A percentile compares a stretch with the other conserved stretches of the same genome.
Evolutionary conservation across 2,329 filamentous ascomycete genomes (phyloP).

Genomic region (Neonectria coccinea): DNA sequence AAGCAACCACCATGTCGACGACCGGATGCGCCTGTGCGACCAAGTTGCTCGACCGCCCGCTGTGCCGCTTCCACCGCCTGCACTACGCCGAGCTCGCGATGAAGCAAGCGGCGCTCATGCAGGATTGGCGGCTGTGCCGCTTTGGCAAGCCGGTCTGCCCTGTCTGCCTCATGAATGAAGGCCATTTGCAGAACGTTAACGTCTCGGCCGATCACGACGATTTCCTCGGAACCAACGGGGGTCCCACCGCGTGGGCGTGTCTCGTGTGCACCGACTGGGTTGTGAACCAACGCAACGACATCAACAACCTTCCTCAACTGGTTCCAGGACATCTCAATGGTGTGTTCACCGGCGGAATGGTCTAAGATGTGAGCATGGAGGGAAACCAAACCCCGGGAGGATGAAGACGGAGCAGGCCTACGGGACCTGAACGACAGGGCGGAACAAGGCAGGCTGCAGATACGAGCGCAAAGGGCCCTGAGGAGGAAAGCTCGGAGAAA

Average conservation of each 20-base stretch:
- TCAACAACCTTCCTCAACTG: conserved; percentile 31
- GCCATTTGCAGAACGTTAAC: conserved; percentile 23
- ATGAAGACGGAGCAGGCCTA: not conserved
- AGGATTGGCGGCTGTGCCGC: conserved; percentile 42
- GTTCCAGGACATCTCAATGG: conserved; percentile 35
- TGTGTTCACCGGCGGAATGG: not conserved
- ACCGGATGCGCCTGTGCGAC: conserved; percentile 54
- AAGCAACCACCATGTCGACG: conserved; percentile 30
- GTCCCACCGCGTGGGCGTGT: conserved; percentile 48
- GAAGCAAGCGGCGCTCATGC: conserved; percentile 38
- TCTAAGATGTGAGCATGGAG: conserved; percentile 24
- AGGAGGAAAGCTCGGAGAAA: not conserved
- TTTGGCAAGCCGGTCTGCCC: conserved; percentile 48
- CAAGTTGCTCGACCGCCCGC: conserved; percentile 49
- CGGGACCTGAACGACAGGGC: not conserved
- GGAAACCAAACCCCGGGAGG: not conserved
- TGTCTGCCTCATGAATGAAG: conserved; percentile 43
- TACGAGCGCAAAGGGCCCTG: not conserved
- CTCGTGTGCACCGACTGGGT: conserved; percentile 50
- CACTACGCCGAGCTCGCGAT: conserved; percentile 44
- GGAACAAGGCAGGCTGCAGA: conserved; percentile 11
- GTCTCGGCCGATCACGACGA: conserved; percentile 32
- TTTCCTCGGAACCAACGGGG: conserved; percentile 23
- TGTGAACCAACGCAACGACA: conserved; percentile 41
- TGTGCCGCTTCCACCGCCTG: conserved; percentile 53